These are phyloP conservation scores for Ophiocordyceps australis DNA, from an alignment of 2,329 filamentous ascomycete genomes.

Conservation along the genomic window DNA sequence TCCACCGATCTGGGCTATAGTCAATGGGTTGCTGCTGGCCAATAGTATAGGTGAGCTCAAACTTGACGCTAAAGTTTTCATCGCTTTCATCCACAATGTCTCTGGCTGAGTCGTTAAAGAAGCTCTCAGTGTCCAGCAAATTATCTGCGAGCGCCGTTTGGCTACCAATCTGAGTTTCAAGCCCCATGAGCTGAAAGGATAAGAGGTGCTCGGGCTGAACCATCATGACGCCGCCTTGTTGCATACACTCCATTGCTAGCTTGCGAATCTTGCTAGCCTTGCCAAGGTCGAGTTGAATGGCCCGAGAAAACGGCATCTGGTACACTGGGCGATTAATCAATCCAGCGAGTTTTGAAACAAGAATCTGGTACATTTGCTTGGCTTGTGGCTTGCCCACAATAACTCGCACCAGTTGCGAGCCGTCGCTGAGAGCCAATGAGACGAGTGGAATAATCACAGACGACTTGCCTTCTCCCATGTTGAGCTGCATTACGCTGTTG, in stretches of 20 bases:
- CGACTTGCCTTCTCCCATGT: conserved; percentile 57
- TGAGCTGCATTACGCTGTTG: conserved; percentile 40
- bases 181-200: conserved; percentile 42
- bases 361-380: conserved; percentile 29
- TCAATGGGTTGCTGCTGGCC: conserved; percentile 22
- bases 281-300: conserved; percentile 8
- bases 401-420: conserved; percentile 30
- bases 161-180: conserved; percentile 23
- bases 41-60: conserved; percentile 46
- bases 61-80: conserved; percentile 40
- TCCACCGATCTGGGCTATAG: conserved; percentile 2
- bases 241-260: conserved; percentile 21
- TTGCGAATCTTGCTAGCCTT: conserved; percentile 15
- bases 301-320: conserved; percentile 39
- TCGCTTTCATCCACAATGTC: conserved; percentile 51
- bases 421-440: conserved; percentile 31
- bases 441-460: conserved; percentile 53
- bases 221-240: conserved; percentile 33
- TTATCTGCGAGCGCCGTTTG: conserved; percentile 12
- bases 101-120: conserved; percentile 9
- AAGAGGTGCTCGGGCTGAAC: conserved; percentile 46
- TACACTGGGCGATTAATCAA: conserved; percentile 34
- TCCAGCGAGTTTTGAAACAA: conserved; percentile 24
- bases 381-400: conserved; percentile 43
- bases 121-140: conserved; percentile 3